Base-by-base conservation (phyloP, 768 basidiomycete species). In the Mycena pura region DNA sequence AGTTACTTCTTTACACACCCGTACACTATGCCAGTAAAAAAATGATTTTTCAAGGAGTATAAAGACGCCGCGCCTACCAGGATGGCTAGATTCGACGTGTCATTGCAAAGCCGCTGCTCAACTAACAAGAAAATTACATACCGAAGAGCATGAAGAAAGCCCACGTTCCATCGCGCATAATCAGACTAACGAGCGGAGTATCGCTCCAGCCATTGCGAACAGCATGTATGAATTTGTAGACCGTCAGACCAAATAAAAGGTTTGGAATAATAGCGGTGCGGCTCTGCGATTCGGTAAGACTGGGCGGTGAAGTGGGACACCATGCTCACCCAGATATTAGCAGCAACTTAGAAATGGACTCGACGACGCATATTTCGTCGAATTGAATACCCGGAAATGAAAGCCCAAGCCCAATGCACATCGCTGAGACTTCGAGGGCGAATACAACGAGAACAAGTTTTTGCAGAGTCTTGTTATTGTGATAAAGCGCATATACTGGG, bases 131-230 rank as follows among this genome's bases (percentile, higher is more conserved):
- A 19, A 5, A 9, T 17, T 44, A 57, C 69, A 24, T 48, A 82
- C 83, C 53, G 57, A 80, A 79, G 9, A 82, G 60, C 3, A 78
- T 44, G 29, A 78, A 41, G 66, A 80, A 82, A 1, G 79, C 78
- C 72, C 78, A 77, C 3, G 77, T 76, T 7, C 82, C 78, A 66
- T 84, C 83, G n/a, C 77, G 76, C 66, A 80, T 71, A 14, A 84
- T 70, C 43, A 83, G 62, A 6, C 72, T 59, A 13, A 81, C 62
- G 7, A 83, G 66, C 0, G 79, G 81, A 1, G 77, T 74, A 46
- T 79, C 74, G 25, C 77, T 79, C 78, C 77, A 78, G 10, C 78
- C 79, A 0, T 68, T 68, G 39, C 76, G 76, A 8, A 73, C 54
- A 3, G 76, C 72, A 19, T 64, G 25, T 1, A 74, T 47, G 60